Evolutionary conservation across 345 rosid species (phyloP).

Genomic region (Atalantia buxifolia): DNA sequence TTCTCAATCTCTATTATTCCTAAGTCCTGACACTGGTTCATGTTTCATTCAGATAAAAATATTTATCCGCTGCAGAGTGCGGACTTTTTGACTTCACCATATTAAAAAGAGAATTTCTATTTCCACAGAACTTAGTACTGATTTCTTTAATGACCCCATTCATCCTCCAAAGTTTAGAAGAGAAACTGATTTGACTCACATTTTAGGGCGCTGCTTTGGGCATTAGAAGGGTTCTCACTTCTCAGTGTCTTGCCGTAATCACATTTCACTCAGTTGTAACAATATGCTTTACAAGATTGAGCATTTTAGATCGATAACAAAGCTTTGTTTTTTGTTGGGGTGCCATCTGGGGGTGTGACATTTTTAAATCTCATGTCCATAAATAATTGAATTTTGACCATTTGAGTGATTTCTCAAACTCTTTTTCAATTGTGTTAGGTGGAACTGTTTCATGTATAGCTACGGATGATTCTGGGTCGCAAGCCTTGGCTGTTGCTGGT

Average conservation of each 20-base stretch:
- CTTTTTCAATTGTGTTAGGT: slow-evolving; percentile 37
- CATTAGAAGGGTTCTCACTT: neutral
- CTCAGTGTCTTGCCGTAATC: neutral
- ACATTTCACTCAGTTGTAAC: neutral
- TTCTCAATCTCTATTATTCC: neutral
- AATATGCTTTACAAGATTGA: neutral
- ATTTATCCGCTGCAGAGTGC: neutral
- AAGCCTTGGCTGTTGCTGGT: slow-evolving; percentile 49
- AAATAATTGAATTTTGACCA: neutral
- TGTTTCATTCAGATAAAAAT: neutral
- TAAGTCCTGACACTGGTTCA: neutral
- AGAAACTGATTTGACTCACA: neutral
- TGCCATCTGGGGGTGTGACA: neutral
- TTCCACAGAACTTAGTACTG: neutral
- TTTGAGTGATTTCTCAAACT: neutral
- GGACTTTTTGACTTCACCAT: neutral
- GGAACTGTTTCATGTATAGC: slow-evolving; percentile 62
- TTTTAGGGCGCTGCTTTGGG: neutral
- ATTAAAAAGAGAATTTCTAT: neutral
- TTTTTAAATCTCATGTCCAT: neutral
- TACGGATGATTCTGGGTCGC: slow-evolving; percentile 52
- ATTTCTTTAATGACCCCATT: neutral
- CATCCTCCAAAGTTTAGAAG: neutral
- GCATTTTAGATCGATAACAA: neutral
- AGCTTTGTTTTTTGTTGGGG: neutral